Base-by-base conservation (phyloP, 1,139 yeast genomes). In the Yamadazyma diddensiae region DNA sequence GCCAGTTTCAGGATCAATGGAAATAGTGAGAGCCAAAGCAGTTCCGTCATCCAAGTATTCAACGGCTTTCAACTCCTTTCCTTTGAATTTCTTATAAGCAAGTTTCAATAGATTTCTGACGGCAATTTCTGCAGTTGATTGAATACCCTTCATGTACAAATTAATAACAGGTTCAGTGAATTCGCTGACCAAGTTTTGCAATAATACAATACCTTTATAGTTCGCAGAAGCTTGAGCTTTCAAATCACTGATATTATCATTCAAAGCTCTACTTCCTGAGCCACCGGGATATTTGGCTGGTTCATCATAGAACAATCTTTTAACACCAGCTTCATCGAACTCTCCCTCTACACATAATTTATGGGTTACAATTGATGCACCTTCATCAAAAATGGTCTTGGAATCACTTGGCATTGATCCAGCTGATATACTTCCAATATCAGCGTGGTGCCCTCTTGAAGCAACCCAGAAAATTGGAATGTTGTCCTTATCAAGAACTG, bases 351-450 rank as follows among this genome's bases (percentile, higher is more conserved):
- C 38, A 35, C 69, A 63, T 23, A 67, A 51, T 33, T 65, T 65
- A 37, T 62, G 66, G 4, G 70, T 56, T 5, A 64, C 52, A 16
- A 67, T 65, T 4, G 70, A 57, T 8, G 73, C 73, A 12, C 73
- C 73, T 52, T 67, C 73, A 35, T 67, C 70, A 34, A 41, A 57
- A 26, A 67, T 64, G 2, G 70, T 62, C 42, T 65, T 66, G 2
- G 72, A 65, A 36, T 65, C 62, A 10, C 73, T 69, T 21, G 73
- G 73, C 73, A 67, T 67, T 0, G 70, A 62, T 2, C 73, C 73
- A 6, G 72, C 72, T 16, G 70, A 52, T 28, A 66, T 66, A 2
- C 69, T 61, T 3, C 73, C 73, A 41, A 67, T 66, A 44, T 67
- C 73, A 4, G 73, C 73, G 47, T 67, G 73, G 46, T 67, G 73